These are phyloP conservation scores for Eimeria zaria DNA, from an alignment of 169 alveolate species.

Conservation along the genomic window DNA sequence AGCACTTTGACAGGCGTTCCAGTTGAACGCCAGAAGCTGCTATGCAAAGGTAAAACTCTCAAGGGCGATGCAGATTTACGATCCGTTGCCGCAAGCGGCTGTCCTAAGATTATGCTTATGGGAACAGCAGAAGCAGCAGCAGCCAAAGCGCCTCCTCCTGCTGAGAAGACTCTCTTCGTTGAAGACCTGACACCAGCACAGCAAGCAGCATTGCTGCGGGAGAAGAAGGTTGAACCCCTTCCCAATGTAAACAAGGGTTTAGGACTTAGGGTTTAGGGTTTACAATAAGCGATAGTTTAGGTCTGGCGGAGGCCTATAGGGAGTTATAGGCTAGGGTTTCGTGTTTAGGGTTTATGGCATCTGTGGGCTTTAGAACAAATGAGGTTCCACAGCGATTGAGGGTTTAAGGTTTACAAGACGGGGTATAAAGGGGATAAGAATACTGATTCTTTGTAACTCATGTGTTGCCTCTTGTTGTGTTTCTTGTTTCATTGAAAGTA, in stretches of 20 bases:
- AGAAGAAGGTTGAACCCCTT: slow-evolving; percentile 92
- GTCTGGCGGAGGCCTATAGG: too few species aligned
- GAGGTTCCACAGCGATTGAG: too few species aligned
- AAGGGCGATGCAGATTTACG: slow-evolving; percentile 92
- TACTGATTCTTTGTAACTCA: too few species aligned
- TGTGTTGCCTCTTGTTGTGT: too few species aligned
- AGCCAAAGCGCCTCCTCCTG: slow-evolving; percentile 90
- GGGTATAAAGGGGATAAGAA: too few species aligned
- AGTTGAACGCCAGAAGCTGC: slow-evolving; percentile 95
- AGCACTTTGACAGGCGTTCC: slow-evolving; percentile 96
- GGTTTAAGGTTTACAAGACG: too few species aligned
- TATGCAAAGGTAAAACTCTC: slow-evolving; percentile 93
- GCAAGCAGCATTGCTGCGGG: slow-evolving; percentile 93
- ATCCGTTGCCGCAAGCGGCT: slow-evolving; percentile 86
- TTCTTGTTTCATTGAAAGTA: too few species aligned
- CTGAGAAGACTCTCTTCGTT: slow-evolving; percentile 91
- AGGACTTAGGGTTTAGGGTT: not conserved
- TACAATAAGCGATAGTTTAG: too few species aligned
- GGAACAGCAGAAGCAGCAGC: slow-evolving; percentile 95
- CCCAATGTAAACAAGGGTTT: slow-evolving; percentile 89
- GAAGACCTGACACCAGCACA: slow-evolving; percentile 97
- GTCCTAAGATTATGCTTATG: slow-evolving; percentile 92
- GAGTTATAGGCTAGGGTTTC: too few species aligned
- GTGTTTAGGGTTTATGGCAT: too few species aligned
- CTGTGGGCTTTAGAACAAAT: too few species aligned